phyloP scores from a whole-genome alignment of 2,329 filamentous ascomycete species.

The Aureobasidium sp. region DNA sequence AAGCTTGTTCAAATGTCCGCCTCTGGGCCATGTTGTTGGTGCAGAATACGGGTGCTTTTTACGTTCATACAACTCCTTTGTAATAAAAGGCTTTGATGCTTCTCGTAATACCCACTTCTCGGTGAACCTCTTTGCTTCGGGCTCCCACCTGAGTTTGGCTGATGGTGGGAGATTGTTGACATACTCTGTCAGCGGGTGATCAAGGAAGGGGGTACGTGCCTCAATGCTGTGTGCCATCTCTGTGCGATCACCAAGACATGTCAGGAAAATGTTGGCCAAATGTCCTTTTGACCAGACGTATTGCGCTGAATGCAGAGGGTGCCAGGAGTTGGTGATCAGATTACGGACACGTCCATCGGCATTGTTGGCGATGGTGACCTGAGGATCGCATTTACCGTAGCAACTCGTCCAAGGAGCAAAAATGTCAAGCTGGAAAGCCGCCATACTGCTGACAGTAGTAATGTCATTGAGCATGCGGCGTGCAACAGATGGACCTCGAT shows the following conservation, averaged over 20 bases:
- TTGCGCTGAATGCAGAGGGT: slow-evolving; percentile 32
- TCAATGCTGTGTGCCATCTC: slow-evolving; percentile 38
- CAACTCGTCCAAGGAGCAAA: slow-evolving; percentile 28
- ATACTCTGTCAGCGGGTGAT: slow-evolving; percentile 32
- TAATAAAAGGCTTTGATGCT: slow-evolving; percentile 42
- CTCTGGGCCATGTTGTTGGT: slow-evolving; percentile 32
- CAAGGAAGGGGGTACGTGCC: slow-evolving; percentile 33
- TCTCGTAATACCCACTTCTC: slow-evolving; percentile 46
- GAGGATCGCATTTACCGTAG: slow-evolving; percentile 24
- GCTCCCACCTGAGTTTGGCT: slow-evolving; percentile 28
- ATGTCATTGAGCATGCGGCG: slow-evolving; percentile 33
- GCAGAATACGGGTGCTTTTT: slow-evolving; percentile 43
- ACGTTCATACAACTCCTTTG: slow-evolving; percentile 42
- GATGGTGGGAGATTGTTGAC: slow-evolving; percentile 30
- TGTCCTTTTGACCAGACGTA: slow-evolving; percentile 31
- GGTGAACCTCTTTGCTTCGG: slow-evolving; percentile 21
- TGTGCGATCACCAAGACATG: slow-evolving; percentile 36
- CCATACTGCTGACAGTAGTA: slow-evolving; percentile 28
- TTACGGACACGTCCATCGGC: slow-evolving; percentile 24
- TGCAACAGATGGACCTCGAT: slow-evolving; percentile 22
- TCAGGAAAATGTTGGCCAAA: slow-evolving; percentile 33
- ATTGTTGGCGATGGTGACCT: slow-evolving; percentile 27
- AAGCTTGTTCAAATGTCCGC: slow-evolving; percentile 36
- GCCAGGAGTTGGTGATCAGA: slow-evolving; percentile 29
- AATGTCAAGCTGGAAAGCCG: slow-evolving; percentile 27